Base-by-base conservation (phyloP, 164 flowering plant genomes). In the Vitis rotundifolia region DNA sequence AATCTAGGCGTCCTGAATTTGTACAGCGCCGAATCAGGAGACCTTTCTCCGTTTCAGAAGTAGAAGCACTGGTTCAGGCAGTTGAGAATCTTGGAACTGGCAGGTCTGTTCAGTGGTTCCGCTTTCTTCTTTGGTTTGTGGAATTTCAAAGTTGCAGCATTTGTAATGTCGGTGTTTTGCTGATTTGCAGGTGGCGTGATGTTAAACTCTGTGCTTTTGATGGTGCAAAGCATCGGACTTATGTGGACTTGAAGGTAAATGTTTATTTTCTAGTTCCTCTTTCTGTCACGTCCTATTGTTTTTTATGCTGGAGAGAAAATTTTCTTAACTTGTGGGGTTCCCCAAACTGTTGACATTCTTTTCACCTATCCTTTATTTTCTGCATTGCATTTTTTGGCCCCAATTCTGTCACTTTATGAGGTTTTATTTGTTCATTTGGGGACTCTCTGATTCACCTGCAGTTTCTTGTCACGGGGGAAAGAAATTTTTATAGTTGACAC, bases 11-110 rank as follows among this genome's bases (percentile, higher is more conserved):
- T 28, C n/a, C 63, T 2, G 63, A 60, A 6, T 26, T 60, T 60
- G 37, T 31, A 28, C 52, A 63, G 66, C 59, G 68, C 58, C 68
- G 68, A 48, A 19, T 18, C 55, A 49, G 68, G 18, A 66, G 68
- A 51, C 68, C 68, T 2, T 66, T 66, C 29, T 50, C 68, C 13
- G 68, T 66, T 18, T 11, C 44, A 7, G 68, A 66, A 66, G 68
- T 66, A 11, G 68, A 66, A 66, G 68, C 68, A 11, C 68, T 66
- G 53, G 68, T 66, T 51, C 68, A 66, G 26, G 68, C 68, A 5
- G 68, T 66, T 51, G 68, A 66, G 59, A 49, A 66, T 9, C 57
- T 66, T 0, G 68, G 68, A 12, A 66, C 68, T 28, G 68, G 68
- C 51, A 66, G 68, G 68, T 66, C 18, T 14, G 29, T 59, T 16